phyloP scores from a whole-genome alignment of 106 monocot genomes.

The Agapanthus africanus region DNA sequence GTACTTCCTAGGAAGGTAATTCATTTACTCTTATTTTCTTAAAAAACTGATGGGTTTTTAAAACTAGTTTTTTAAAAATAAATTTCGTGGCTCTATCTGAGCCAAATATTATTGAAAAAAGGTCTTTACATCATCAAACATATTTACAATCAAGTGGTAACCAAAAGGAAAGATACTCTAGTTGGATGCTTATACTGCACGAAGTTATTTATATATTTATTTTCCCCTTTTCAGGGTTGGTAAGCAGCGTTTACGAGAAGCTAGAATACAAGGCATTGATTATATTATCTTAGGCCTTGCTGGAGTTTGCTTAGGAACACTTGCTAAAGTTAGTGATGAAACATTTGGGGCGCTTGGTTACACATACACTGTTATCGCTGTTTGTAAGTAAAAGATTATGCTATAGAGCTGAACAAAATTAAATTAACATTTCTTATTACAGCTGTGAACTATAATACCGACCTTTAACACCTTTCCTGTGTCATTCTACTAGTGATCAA shows the following conservation, averaged over 20 bases:
- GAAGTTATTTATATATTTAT: not conserved
- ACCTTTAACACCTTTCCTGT: not conserved
- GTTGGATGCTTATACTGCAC: not conserved
- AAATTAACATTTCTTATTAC: not conserved
- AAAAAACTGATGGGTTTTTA: not conserved
- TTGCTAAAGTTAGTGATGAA: conserved; percentile 75
- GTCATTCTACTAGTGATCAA: not conserved
- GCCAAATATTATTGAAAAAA: no score
- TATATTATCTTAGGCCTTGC: conserved; percentile 69
- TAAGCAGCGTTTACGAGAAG: conserved; percentile 74
- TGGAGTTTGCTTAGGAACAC: conserved; percentile 70
- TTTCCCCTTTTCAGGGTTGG: conserved; percentile 34
- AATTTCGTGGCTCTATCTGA: no score
- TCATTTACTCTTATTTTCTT: not conserved
- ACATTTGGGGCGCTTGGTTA: conserved; percentile 62
- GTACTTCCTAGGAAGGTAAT: conserved; percentile 74
- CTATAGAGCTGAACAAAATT: no score
- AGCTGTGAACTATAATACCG: not conserved
- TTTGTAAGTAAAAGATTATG: conserved; percentile 50
- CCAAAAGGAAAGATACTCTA: no score
- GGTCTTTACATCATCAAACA: no score
- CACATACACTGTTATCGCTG: conserved; percentile 81
- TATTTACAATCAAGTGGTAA: no score
- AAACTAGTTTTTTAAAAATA: no score
- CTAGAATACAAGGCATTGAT: conserved; percentile 70